Conservation (phyloP, 495 filamentous ascomycete species). For the Penicillium robsamsonii region DNA sequence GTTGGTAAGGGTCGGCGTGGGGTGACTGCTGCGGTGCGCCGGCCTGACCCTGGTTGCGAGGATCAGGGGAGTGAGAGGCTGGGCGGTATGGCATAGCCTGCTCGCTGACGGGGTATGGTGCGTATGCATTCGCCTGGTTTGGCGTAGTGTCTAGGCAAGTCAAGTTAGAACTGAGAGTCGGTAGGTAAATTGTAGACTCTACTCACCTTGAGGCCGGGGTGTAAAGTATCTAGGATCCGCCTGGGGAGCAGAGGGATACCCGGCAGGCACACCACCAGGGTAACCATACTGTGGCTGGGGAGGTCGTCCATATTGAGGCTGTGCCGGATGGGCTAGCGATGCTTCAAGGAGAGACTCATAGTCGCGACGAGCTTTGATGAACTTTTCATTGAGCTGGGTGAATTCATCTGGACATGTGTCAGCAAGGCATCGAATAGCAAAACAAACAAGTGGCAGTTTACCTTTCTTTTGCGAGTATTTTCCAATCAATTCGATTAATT, state of each 20-base stretch:
- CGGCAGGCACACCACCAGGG: constrained; percentile 48
- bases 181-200: background rate
- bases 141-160: constrained; percentile 30
- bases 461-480: constrained; percentile 99
- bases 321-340: constrained; percentile 87
- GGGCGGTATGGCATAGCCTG: constrained; percentile 39
- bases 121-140: constrained; percentile 25
- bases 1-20: constrained; percentile 41
- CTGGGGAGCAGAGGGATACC: constrained; percentile 50
- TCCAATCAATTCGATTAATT: constrained; percentile 96
- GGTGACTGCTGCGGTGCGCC: constrained; percentile 38
- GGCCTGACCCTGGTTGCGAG: constrained; percentile 39
- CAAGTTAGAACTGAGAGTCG: background rate
- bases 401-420: constrained; percentile 72
- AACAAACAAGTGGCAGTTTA: constrained; percentile 32
- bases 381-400: constrained; percentile 96
- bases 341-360: constrained; percentile 94
- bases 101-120: constrained; percentile 37
- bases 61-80: constrained; percentile 45
- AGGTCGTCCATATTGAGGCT: constrained; percentile 67
- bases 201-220: constrained; percentile 53
- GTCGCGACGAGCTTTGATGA: constrained; percentile 95
- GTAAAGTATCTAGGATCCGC: constrained; percentile 72
- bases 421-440: constrained; percentile 9
- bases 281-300: constrained; percentile 64